These are phyloP conservation scores for Diaporthe sp. DNA, from an alignment of 2,329 filamentous ascomycete genomes.

Conservation along the genomic window DNA sequence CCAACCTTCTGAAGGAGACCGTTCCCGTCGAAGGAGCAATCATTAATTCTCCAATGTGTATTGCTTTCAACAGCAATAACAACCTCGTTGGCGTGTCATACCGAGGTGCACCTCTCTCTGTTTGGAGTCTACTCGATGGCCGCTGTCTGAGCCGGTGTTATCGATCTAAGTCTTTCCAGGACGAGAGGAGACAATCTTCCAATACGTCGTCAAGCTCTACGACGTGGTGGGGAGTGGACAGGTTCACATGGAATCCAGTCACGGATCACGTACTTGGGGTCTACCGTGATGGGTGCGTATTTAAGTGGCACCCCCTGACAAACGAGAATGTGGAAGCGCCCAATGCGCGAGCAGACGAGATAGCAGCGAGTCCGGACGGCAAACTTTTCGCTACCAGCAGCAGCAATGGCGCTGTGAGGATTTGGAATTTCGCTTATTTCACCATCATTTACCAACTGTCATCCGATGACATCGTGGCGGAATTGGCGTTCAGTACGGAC, in stretches of 20 bases:
- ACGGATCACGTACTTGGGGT: not conserved
- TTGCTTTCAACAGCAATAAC: not conserved
- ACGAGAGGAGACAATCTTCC: not conserved
- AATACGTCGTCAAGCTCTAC: not conserved
- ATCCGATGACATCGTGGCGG: not conserved
- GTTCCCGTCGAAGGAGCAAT: not conserved
- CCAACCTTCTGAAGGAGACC: not conserved
- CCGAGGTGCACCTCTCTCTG: not conserved
- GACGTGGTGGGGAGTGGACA: not conserved
- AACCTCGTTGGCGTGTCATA: not conserved
- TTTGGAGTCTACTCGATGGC: not conserved
- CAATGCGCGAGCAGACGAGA: not conserved
- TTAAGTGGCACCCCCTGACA: not conserved
- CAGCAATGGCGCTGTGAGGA: not conserved
- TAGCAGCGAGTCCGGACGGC: slow-evolving; percentile 15
- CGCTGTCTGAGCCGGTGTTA: not conserved
- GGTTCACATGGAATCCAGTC: slow-evolving; percentile 3
- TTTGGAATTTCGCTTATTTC: not conserved
- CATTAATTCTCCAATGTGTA: not conserved
- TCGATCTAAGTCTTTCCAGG: not conserved
- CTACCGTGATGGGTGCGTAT: not conserved
- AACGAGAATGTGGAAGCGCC: not conserved
- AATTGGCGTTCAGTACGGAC: not conserved
- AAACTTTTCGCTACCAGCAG: not conserved
- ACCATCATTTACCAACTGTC: not conserved